Evolutionary conservation across 768 basidiomycete genomes (phyloP), one percentile per base, ranked within the genome.

Genomic region (Pleurotus eryngii): DNA sequence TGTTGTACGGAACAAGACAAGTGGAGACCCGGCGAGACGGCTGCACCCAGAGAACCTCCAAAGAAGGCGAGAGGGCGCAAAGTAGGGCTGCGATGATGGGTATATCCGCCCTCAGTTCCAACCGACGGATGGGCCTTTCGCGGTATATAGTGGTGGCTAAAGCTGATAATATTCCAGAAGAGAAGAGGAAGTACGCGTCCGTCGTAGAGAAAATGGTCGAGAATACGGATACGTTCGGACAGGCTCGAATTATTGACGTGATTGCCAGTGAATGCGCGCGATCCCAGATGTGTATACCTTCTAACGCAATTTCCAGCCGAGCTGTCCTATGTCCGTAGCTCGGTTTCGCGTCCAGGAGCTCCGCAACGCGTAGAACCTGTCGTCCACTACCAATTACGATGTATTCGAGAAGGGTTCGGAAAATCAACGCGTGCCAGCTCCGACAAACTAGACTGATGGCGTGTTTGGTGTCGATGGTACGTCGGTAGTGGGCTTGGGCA

Each of bases 301-400:
- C 64, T 15, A 68, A 58, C 2, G 58, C 62, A 11, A 70, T 40
- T 38, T 70, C 68, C 35, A 70, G 55, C n/a, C 68, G 64, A n/a
- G 61, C 39, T 5, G 65, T 65, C 60, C 59, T 60, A 40, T 54
- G 55, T n/a, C 62, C 62, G 22, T 57, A 48, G 2, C 39, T 51
- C 8, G 46, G 17, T 11, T 20, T 17, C 11, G 18, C n/a, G 17
- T 57, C 17, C 7, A 69, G 50, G 2, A 57, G 46, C 26, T 57
- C 37, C 4, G 63, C 64, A 6, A 68, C 49, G 2, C 51, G 55
- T 20, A 59, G 50, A 20, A 64, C 63, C 22, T 68, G 63, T n/a
- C 47, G 54, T 20, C 67, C 66, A 35, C 58, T 65, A 46, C 35
- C 56, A 39, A 70, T 61, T 37, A 63, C 58, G 14, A 70, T 24